Conservation (phyloP, 257 asterid genomes). For the Thymus mandschuricus region DNA sequence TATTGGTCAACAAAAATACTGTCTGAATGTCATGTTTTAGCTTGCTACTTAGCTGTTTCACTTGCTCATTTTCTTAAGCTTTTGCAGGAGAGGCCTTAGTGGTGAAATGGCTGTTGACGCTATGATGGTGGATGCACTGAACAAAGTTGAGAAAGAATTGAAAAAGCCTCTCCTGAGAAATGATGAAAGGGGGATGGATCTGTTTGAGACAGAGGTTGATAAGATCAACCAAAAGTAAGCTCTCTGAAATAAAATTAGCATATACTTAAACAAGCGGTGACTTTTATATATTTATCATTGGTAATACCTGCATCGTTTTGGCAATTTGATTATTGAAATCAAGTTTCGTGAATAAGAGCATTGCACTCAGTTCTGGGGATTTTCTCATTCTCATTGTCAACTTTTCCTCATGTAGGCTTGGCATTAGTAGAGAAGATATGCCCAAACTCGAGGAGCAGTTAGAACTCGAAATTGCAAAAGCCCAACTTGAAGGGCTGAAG, state of each 20-base stretch:
- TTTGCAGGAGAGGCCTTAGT: slow-evolving; percentile 83
- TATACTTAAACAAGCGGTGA: slow-evolving; percentile 13
- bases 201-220: slow-evolving; percentile 75
- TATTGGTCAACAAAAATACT: not conserved
- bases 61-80: slow-evolving; percentile 14
- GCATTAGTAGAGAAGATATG: slow-evolving; percentile 70
- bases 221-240: slow-evolving; percentile 93
- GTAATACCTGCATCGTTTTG: too few species aligned
- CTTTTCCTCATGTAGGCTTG: slow-evolving; percentile 60
- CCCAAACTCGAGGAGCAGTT: slow-evolving; percentile 88
- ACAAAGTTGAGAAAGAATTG: slow-evolving; percentile 85
- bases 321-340: not conserved
- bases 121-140: slow-evolving; percentile 82
- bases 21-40: not conserved
- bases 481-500: slow-evolving; percentile 82
- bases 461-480: slow-evolving; percentile 87
- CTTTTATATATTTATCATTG: slow-evolving; percentile 15
- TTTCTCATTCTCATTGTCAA: slow-evolving; percentile 10
- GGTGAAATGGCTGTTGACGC: slow-evolving; percentile 85
- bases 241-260: slow-evolving; percentile 19
- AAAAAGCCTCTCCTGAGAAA: slow-evolving; percentile 87
- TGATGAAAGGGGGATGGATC: slow-evolving; percentile 89
- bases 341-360: not conserved
- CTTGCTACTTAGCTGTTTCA: slow-evolving; percentile 25
- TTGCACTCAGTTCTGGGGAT: slow-evolving; percentile 22